Evolutionary conservation across 768 basidiomycete genomes (phyloP).

Genomic region (Crucibulum laeve): DNA sequence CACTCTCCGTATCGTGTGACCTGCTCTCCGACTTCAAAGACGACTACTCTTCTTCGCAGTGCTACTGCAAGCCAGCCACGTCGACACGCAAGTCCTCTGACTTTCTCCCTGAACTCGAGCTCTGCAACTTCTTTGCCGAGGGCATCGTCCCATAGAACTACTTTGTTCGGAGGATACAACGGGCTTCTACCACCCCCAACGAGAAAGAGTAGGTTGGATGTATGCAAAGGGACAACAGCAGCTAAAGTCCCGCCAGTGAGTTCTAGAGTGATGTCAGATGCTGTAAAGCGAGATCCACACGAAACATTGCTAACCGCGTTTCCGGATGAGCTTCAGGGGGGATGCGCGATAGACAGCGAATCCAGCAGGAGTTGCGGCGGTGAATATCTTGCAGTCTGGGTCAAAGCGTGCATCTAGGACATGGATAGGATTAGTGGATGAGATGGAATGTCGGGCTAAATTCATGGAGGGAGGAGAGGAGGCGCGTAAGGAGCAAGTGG

Average conservation of each 20-base stretch:
- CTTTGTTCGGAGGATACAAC: slow-evolving; percentile 88
- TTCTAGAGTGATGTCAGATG: slow-evolving; percentile 50
- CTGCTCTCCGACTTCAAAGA: slow-evolving; percentile 65
- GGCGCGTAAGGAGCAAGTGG: too few species aligned
- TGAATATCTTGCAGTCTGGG: slow-evolving; percentile 77
- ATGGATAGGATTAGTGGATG: slow-evolving; percentile 67
- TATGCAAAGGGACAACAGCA: slow-evolving; percentile 74
- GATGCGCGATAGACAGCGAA: slow-evolving; percentile 79
- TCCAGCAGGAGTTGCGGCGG: slow-evolving; percentile 71
- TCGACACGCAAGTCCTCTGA: slow-evolving; percentile 74
- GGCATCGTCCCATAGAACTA: slow-evolving; percentile 85
- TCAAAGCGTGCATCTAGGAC: slow-evolving; percentile 79
- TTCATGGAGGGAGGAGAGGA: slow-evolving; percentile 67
- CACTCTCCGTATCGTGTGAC: slow-evolving; percentile 69
- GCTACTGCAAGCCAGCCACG: slow-evolving; percentile 84
- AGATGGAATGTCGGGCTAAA: slow-evolving; percentile 80
- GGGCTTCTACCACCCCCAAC: slow-evolving; percentile 87
- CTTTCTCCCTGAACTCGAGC: slow-evolving; percentile 83
- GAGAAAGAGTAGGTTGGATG: slow-evolving; percentile 80
- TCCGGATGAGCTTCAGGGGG: slow-evolving; percentile 74
- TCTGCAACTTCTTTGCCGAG: slow-evolving; percentile 77
- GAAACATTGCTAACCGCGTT: slow-evolving; percentile 56
- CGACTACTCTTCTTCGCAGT: slow-evolving; percentile 71
- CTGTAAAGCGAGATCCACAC: slow-evolving; percentile 10
- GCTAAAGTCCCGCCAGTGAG: slow-evolving; percentile 75